Percentiles rank a stretch among this genome's conserved stretches.
Evolutionary conservation across 2,329 filamentous ascomycete genomes (phyloP).

Genomic region (Blastomyces gilchristii): DNA sequence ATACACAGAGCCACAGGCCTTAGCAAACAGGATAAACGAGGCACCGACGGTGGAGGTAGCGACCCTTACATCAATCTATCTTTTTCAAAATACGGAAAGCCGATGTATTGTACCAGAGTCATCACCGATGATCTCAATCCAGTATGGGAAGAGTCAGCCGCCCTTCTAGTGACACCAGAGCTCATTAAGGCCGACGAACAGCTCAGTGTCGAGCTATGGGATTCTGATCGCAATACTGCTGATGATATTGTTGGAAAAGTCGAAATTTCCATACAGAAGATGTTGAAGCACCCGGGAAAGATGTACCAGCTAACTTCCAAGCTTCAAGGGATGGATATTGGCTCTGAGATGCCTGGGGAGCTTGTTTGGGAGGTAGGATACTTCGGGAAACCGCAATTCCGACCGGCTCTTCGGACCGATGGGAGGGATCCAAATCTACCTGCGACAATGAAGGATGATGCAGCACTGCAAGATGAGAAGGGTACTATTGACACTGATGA

Average conservation of each 20-base stretch:
- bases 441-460: slow-evolving; percentile 59
- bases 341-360: slow-evolving; percentile 81
- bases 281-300: slow-evolving; percentile 85
- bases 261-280: slow-evolving; percentile 84
- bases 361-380: slow-evolving; percentile 94
- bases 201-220: slow-evolving; percentile 89
- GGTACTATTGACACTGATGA: slow-evolving; percentile 60
- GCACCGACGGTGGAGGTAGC: slow-evolving; percentile 74
- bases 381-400: slow-evolving; percentile 83
- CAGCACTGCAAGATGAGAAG: slow-evolving; percentile 79
- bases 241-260: slow-evolving; percentile 95
- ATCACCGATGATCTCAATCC: slow-evolving; percentile 93
- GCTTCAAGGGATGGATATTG: slow-evolving; percentile 70
- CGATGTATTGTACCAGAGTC: slow-evolving; percentile 93
- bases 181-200: slow-evolving; percentile 90
- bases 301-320: slow-evolving; percentile 87
- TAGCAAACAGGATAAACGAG: slow-evolving; percentile 81
- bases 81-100: slow-evolving; percentile 94
- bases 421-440: slow-evolving; percentile 74
- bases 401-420: slow-evolving; percentile 72
- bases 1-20: slow-evolving; percentile 81
- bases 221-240: slow-evolving; percentile 81
- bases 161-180: slow-evolving; percentile 75
- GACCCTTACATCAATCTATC: slow-evolving; percentile 92
- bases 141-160: slow-evolving; percentile 79